These are phyloP conservation scores for Picochlorum sp. DNA, from an alignment of 139 green algal genomes.

Conservation along the genomic window DNA sequence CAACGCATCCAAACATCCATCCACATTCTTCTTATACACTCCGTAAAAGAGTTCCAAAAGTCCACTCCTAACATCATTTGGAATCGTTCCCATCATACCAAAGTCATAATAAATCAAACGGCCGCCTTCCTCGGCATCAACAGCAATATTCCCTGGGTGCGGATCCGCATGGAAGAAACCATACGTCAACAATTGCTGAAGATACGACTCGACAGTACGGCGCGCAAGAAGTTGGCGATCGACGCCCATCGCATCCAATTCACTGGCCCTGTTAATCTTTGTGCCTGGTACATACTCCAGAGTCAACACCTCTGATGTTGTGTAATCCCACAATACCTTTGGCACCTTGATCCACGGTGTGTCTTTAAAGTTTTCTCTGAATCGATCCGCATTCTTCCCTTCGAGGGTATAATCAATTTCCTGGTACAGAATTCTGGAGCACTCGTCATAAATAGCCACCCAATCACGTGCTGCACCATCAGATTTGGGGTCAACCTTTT, in stretches of 20 bases:
- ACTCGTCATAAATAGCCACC: conserved; percentile 99
- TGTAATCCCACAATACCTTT: conserved; percentile 80
- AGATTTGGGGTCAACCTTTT: conserved; percentile 84
- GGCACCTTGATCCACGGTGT: conserved; percentile 91
- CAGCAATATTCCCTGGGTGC: conserved; percentile 94
- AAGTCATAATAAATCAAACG: conserved; percentile 98
- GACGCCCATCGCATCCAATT: conserved; percentile 76
- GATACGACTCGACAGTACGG: conserved; percentile 84
- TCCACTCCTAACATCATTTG: conserved; percentile 56
- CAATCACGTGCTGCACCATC: conserved; percentile 96
- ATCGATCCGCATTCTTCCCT: conserved; percentile 80
- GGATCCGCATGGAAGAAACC: conserved; percentile 94
- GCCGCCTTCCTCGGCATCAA: conserved; percentile 64
- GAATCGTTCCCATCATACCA: conserved; percentile 58
- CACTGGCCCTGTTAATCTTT: conserved; percentile 89
- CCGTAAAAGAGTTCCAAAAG: conserved; percentile 91
- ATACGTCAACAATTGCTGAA: conserved; percentile 85
- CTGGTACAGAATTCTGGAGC: conserved; percentile 89
- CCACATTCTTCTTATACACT: conserved; percentile 83
- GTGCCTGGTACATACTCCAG: conserved; percentile 93
- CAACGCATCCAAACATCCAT: conserved; percentile 81
- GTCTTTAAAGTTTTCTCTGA: conserved; percentile 53
- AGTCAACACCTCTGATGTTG: conserved; percentile 64
- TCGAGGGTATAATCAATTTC: conserved; percentile 97
- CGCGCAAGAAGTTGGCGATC: conserved; percentile 77